Evolutionary conservation across 2,329 filamentous ascomycete species (phyloP).

Genomic region (Ceratocystis albifundus): DNA sequence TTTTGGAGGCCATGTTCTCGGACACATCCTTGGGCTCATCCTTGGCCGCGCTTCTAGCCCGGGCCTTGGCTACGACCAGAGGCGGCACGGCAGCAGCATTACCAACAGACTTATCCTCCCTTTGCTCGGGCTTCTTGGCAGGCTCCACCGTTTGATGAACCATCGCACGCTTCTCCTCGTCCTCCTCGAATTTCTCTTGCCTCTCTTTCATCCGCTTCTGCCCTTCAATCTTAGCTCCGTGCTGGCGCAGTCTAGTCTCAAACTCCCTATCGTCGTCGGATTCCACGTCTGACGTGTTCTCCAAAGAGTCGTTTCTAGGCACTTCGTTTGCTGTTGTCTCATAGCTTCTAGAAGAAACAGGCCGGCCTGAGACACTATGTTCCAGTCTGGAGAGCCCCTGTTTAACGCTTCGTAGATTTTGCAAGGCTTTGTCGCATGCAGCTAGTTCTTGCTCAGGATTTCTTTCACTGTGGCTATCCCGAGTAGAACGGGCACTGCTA

Average conservation of each 20-base stretch:
- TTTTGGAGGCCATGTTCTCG: not conserved
- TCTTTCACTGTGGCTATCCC: not conserved
- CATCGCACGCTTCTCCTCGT: not conserved
- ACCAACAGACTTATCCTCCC: not conserved
- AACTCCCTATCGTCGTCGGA: constrained; percentile 25
- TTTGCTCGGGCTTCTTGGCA: not conserved
- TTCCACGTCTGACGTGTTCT: constrained; percentile 26
- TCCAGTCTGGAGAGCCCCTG: constrained; percentile 11
- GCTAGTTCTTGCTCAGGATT: constrained; percentile 15
- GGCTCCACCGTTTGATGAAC: not conserved
- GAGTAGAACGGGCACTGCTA: not conserved
- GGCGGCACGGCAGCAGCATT: not conserved
- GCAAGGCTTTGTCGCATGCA: constrained; percentile 19
- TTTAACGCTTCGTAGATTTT: constrained; percentile 8
- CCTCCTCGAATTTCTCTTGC: not conserved
- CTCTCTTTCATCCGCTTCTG: not conserved
- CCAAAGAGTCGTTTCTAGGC: constrained; percentile 22
- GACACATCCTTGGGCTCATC: not conserved
- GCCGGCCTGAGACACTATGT: constrained; percentile 2
- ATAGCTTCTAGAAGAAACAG: not conserved
- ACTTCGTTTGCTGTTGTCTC: not conserved
- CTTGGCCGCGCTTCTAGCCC: not conserved
- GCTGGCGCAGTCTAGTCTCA: constrained; percentile 7
- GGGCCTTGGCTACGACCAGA: not conserved
- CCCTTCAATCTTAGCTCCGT: constrained; percentile 32